These are phyloP conservation scores for Podila clonocystis DNA, from an alignment of 192 early-diverging fungal species.

Conservation along the genomic window DNA sequence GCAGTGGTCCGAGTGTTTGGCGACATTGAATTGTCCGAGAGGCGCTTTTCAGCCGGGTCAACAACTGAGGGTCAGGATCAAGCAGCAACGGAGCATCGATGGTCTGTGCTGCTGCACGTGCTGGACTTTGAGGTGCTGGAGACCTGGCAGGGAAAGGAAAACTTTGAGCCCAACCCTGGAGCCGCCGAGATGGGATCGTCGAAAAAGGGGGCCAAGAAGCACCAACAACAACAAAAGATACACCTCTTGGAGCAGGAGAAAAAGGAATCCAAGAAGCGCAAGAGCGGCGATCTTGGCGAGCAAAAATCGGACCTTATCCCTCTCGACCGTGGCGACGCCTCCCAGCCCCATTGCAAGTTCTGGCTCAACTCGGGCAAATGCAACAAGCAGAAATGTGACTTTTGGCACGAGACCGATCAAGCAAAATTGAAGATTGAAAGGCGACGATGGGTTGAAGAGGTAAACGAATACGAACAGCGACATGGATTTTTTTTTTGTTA, in stretches of 20 bases:
- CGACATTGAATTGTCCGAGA: conserved; percentile 42
- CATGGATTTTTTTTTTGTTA: not conserved
- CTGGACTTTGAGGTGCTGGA: conserved; percentile 38
- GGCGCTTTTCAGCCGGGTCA: not conserved
- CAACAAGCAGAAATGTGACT: conserved; percentile 31
- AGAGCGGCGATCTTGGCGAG: not conserved
- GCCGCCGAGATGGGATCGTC: not conserved
- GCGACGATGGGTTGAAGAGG: conserved; percentile 40
- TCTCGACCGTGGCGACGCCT: conserved; percentile 11
- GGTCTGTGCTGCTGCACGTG: conserved; percentile 36
- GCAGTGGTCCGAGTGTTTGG: conserved; percentile 26
- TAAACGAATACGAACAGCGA: not conserved
- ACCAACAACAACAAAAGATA: not conserved
- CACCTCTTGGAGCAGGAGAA: conserved; percentile 5
- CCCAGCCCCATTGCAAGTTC: conserved; percentile 48
- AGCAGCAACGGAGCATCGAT: not conserved
- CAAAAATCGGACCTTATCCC: not conserved
- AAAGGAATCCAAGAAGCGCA: not conserved
- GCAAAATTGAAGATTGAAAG: conserved; percentile 32
- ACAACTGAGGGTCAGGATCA: not conserved
- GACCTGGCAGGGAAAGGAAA: conserved; percentile 25
- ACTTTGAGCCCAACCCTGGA: conserved; percentile 39
- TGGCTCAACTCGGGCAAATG: conserved; percentile 50
- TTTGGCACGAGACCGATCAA: conserved; percentile 44
- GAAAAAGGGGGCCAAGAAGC: not conserved